Percentiles rank a stretch among this genome's conserved stretches.
phyloP scores from a whole-genome alignment of 1,139 yeast genomes.

The Yamadazyma atlantica region DNA sequence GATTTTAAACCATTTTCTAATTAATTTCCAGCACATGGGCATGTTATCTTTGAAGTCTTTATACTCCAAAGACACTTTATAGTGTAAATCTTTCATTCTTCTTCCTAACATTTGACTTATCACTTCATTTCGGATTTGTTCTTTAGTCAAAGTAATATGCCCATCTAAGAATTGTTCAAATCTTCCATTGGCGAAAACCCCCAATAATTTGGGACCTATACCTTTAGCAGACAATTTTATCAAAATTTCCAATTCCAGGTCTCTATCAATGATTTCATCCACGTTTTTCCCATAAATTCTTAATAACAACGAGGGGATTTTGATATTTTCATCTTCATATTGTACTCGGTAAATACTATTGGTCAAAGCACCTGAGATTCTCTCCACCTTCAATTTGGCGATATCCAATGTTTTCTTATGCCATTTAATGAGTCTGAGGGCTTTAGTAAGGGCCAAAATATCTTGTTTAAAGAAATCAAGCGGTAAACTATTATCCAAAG shows the following conservation, averaged over 20 bases:
- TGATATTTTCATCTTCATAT: conserved; percentile 30
- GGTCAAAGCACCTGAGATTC: conserved; percentile 92
- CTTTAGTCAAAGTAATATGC: conserved; percentile 69
- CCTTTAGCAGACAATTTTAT: conserved; percentile 70
- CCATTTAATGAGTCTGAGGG: conserved; percentile 78
- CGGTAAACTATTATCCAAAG: conserved; percentile 73
- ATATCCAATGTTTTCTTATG: conserved; percentile 43
- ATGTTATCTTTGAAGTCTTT: conserved; percentile 41
- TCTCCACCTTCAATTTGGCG: conserved; percentile 46
- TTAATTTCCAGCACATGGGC: conserved; percentile 69
- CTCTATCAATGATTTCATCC: conserved; percentile 83
- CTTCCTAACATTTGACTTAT: conserved; percentile 86
- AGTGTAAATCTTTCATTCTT: conserved; percentile 93
- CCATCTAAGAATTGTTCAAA: conserved; percentile 88
- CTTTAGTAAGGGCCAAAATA: conserved; percentile 62
- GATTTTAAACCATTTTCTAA: conserved; percentile 67
- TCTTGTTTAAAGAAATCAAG: conserved; percentile 83
- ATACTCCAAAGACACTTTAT: conserved; percentile 71
- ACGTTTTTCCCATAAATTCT: conserved; percentile 92
- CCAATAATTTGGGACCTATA: conserved; percentile 87
- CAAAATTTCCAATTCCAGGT: conserved; percentile 70
- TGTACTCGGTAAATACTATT: conserved; percentile 79
- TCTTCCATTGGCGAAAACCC: conserved; percentile 88
- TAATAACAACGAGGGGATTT: conserved; percentile 54
- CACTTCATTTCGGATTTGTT: conserved; percentile 71